Evolutionary conservation across 495 filamentous ascomycete genomes (phyloP).

Genomic region (Podospora conica): DNA sequence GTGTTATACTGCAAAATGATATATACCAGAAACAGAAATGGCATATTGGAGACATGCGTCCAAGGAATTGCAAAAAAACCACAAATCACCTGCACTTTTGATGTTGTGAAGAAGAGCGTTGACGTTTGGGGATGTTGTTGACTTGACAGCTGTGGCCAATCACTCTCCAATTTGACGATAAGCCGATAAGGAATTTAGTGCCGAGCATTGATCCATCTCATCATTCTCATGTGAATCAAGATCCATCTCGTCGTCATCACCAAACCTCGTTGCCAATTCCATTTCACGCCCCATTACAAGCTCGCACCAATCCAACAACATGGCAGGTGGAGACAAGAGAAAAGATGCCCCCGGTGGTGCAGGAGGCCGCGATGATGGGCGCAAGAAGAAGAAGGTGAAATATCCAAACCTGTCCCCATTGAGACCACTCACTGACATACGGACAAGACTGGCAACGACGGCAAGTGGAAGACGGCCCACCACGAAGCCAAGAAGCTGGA

Average conservation of each 20-base stretch:
- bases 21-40: too few relatives aligned
- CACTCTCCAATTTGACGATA: background rate
- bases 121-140: background rate
- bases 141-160: background rate
- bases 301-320: background rate
- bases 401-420: background rate
- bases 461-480: constrained; percentile 52
- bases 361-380: constrained; percentile 1
- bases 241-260: background rate
- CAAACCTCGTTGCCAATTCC: background rate
- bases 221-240: background rate
- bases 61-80: too few relatives aligned
- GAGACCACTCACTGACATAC: background rate
- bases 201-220: background rate
- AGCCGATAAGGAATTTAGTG: background rate
- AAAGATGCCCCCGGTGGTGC: constrained; percentile 22
- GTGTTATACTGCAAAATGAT: too few relatives aligned
- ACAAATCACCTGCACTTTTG: too few relatives aligned
- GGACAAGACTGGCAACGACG: constrained; percentile 40
- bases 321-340: constrained; percentile 22
- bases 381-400: constrained; percentile 34
- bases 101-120: background rate
- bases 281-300: background rate
- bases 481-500: constrained; percentile 40
- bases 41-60: too few relatives aligned